Conservation (phyloP, 345 rosid species). For the Brassica rapa region DNA sequence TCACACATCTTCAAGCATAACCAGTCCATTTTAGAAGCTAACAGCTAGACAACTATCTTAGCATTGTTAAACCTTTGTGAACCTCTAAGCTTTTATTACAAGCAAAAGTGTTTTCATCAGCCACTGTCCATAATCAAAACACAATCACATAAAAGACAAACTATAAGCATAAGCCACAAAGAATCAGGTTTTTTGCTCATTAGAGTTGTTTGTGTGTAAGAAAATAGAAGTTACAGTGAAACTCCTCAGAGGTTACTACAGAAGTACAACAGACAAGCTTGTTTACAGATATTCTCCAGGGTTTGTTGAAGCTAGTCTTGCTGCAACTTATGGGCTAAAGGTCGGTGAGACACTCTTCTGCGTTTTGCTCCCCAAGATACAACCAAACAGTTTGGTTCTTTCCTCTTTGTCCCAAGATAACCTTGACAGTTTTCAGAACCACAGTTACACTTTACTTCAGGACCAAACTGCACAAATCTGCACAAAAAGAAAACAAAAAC, state of each 20-base stretch:
- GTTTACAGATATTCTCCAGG: background rate
- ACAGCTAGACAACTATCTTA: background rate
- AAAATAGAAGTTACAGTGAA: constrained; percentile 4
- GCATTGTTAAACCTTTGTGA: background rate
- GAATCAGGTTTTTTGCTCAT: background rate
- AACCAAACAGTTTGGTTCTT: constrained; percentile 49
- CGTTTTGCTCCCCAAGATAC: constrained; percentile 91
- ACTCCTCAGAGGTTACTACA: background rate
- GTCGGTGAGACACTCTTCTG: constrained; percentile 47
- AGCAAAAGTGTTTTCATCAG: background rate
- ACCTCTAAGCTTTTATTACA: background rate
- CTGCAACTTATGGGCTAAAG: constrained; percentile 13
- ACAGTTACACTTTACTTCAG: constrained; percentile 86
- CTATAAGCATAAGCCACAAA: background rate
- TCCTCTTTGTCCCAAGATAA: constrained; percentile 70
- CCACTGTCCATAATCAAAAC: background rate
- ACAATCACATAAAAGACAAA: background rate
- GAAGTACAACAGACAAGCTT: background rate
- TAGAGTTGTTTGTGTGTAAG: background rate
- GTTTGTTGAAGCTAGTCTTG: constrained; percentile 15
- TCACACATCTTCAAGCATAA: background rate
- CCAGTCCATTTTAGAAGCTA: background rate
- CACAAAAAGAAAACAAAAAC: background rate
- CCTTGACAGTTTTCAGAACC: constrained; percentile 81
- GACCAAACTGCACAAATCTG: constrained; percentile 93